Base-by-base conservation (phyloP, 2,329 filamentous ascomycete genomes). In the Verticillium tricorpus region DNA sequence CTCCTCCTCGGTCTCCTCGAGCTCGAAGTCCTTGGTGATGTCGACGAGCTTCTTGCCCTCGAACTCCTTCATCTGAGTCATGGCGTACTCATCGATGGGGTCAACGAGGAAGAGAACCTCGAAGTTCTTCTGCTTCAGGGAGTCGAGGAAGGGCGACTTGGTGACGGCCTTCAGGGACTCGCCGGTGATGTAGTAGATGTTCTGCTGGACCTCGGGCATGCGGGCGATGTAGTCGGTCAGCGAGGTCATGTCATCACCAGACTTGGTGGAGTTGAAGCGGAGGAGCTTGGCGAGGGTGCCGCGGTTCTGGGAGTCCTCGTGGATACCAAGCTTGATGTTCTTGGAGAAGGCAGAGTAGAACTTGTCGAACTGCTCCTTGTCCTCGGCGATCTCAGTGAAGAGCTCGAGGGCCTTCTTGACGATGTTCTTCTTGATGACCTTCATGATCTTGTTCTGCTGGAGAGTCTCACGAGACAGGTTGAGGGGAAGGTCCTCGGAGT, bases 391-490 rank as follows among this genome's bases (percentile, higher is more conserved):
- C 86, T 99, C 95, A 74, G 89, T 88, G 90, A 99, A 99, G 79
- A 99, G 92, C 87, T 99, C 95, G 69, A 99, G 92, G 69, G 92
- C 92, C 92, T 99, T 99, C 93, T 98, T 99, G 87, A 99, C 93
- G 69, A 99, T 97, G 90, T 99, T 99, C 93, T 99, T 99, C 89
- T 96, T 96, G 88, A 98, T 98, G 80, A 98, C 95, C 91, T 98
- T 98, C 95, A 98, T 98, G 87, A 99, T 99, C 93, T 98, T 98
- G 91, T 98, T 99, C 87, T 98, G 95, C 85, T 99, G 95, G 58
- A 99, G 92, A 63, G 94, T 98, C 89, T 99, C 95, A 90, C 95
- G 95, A 76, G 95, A 98, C 84, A 99, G 82, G 89, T 99, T 99
- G 80, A 99, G 91, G 72, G 95, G 95, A 67, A 99, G 91, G 80